Evolutionary conservation across 148 eudicot species (phyloP).

Genomic region (Persicaria tinctoria): DNA sequence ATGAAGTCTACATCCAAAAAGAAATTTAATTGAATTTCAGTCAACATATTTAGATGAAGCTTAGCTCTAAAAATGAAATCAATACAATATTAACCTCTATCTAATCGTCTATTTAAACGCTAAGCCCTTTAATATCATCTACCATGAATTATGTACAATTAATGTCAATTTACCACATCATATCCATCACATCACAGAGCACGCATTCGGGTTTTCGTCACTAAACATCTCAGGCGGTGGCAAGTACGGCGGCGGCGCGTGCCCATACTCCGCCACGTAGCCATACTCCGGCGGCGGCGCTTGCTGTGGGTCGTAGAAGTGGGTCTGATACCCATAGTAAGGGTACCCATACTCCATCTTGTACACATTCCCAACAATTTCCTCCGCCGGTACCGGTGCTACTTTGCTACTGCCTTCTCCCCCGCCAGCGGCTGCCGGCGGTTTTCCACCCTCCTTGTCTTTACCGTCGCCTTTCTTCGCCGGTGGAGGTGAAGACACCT

Average conservation of each 20-base stretch:
- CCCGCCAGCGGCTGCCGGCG: not conserved
- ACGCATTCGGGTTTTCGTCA: slow-evolving; percentile 25
- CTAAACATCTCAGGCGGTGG: slow-evolving; percentile 17
- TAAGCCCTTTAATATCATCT: too few species aligned
- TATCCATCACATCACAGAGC: slow-evolving; percentile 20
- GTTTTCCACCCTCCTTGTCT: slow-evolving; percentile 21
- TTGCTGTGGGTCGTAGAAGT: not conserved
- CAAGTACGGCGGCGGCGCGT: slow-evolving; percentile 11
- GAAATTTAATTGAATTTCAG: too few species aligned
- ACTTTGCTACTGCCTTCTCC: not conserved
- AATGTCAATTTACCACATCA: not conserved
- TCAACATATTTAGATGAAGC: too few species aligned
- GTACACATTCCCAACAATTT: slow-evolving; percentile 18
- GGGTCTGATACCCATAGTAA: slow-evolving; percentile 17
- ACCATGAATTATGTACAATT: not conserved
- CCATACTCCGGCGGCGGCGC: not conserved
- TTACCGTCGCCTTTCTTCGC: slow-evolving; percentile 36
- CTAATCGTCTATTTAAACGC: not conserved
- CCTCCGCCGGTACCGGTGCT: not conserved
- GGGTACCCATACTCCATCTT: slow-evolving; percentile 8
- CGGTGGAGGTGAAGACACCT: slow-evolving; percentile 28
- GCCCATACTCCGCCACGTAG: not conserved
- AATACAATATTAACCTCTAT: too few species aligned
- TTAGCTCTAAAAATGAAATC: too few species aligned
- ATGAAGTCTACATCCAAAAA: too few species aligned